Percentiles rank a stretch among this genome's conserved stretches.
Conservation (phyloP, 1,284 basidiomycete species). For the Xerocomus nothofagi region DNA sequence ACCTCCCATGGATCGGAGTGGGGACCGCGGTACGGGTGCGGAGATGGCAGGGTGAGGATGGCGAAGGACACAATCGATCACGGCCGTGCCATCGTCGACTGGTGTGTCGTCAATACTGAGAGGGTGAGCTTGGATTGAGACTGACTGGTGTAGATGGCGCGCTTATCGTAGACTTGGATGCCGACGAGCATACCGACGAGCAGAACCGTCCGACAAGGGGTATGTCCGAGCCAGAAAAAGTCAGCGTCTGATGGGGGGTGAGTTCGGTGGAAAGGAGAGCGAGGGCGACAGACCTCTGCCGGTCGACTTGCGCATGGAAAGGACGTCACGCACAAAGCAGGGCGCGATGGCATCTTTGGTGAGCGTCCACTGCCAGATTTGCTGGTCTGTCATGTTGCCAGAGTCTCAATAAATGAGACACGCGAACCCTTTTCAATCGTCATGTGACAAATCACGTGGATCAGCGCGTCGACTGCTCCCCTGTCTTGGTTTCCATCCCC, state of each 20-base stretch:
- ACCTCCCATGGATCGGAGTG: background rate
- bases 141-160: slow-evolving; percentile 57
- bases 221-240: slow-evolving; percentile 70
- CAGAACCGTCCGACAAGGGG: slow-evolving; percentile 63
- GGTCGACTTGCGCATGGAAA: slow-evolving; percentile 49
- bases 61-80: slow-evolving; percentile 61
- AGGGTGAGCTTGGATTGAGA: slow-evolving; percentile 3
- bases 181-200: slow-evolving; percentile 66
- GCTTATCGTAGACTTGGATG: slow-evolving; percentile 56
- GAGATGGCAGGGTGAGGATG: slow-evolving; percentile 26
- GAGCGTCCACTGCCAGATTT: slow-evolving; percentile 61
- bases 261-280: background rate
- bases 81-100: slow-evolving; percentile 75
- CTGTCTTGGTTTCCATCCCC: no score
- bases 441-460: no score
- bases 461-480: no score
- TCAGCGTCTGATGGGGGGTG: slow-evolving; percentile 39
- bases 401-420: no score
- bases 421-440: no score
- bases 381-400: slow-evolving; percentile 15
- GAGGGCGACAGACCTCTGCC: slow-evolving; percentile 36
- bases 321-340: slow-evolving; percentile 63
- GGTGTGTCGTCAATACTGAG: slow-evolving; percentile 3
- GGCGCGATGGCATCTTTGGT: slow-evolving; percentile 55
- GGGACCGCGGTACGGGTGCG: background rate